Conservation (phyloP, 257 asterid genomes). For the Nicotiana knightiana region DNA sequence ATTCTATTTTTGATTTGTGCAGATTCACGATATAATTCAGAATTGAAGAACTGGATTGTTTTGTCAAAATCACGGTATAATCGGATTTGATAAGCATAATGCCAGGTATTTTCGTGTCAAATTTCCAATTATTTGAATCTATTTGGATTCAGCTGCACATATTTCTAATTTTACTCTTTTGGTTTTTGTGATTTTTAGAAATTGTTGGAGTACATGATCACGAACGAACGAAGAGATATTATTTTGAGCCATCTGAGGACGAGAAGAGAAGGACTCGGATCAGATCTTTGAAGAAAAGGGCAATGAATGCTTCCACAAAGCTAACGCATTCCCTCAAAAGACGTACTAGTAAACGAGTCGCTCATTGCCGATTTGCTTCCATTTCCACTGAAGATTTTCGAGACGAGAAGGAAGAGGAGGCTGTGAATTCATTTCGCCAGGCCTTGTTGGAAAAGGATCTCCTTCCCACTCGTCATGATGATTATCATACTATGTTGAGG, state of each 20-base stretch:
- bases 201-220: constrained; percentile 28
- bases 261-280: constrained; percentile 36
- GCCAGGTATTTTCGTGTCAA: constrained; percentile 47
- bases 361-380: constrained; percentile 70
- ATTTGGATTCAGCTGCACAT: not conserved
- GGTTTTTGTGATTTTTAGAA: not conserved
- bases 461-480: constrained; percentile 82
- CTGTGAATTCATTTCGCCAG: constrained; percentile 55
- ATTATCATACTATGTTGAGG: constrained; percentile 85
- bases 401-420: constrained; percentile 78
- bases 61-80: not conserved
- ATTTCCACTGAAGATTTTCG: constrained; percentile 63
- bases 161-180: not conserved
- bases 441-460: constrained; percentile 60
- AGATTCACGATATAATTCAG: constrained; percentile 32
- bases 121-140: not conserved
- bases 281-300: constrained; percentile 41
- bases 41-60: constrained; percentile 13
- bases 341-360: constrained; percentile 35
- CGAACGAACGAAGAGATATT: constrained; percentile 30
- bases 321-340: constrained; percentile 33
- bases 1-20: constrained; percentile 17
- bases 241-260: constrained; percentile 41
- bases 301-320: constrained; percentile 33
- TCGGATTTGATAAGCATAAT: constrained; percentile 23